Percentiles rank a stretch among this genome's conserved stretches.
Conservation (phyloP, 23 red algal genomes). For the Chondrus crispus region DNA sequence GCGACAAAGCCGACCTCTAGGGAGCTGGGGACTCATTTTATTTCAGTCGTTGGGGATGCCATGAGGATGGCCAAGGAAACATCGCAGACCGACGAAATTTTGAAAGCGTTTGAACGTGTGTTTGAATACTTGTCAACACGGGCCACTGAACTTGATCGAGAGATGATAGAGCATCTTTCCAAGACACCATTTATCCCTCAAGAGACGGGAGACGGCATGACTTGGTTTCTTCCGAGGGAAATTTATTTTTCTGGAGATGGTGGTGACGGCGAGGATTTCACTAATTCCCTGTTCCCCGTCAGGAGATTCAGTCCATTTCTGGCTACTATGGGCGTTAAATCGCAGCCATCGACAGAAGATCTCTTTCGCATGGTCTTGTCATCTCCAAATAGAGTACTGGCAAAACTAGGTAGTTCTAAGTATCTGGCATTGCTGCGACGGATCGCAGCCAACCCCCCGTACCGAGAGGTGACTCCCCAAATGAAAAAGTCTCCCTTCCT, state of each 20-base stretch:
- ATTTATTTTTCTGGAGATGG: slow-evolving; percentile 21
- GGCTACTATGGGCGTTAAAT: slow-evolving; percentile 35
- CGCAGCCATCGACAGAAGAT: slow-evolving; percentile 33
- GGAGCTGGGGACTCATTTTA: not conserved
- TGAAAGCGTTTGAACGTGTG: slow-evolving; percentile 7
- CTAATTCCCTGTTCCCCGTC: not conserved
- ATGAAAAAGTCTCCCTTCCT: slow-evolving; percentile 30
- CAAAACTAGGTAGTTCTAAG: slow-evolving; percentile 27
- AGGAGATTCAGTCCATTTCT: slow-evolving; percentile 38
- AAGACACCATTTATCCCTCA: slow-evolving; percentile 30
- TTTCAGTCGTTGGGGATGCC: slow-evolving; percentile 13
- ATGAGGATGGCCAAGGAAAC: not conserved
- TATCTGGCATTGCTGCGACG: slow-evolving; percentile 23
- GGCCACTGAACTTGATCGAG: slow-evolving; percentile 15
- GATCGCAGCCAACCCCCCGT: slow-evolving; percentile 17
- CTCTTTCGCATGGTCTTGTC: slow-evolving; percentile 4
- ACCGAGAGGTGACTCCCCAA: not conserved
- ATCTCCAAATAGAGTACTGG: slow-evolving; percentile 13
- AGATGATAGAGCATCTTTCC: not conserved
- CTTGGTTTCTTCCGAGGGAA: slow-evolving; percentile 26
- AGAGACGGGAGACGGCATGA: not conserved
- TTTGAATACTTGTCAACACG: slow-evolving; percentile 35
- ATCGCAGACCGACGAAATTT: not conserved
- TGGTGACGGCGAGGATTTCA: not conserved
- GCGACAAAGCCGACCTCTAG: not conserved